A percentile compares a stretch with the other conserved stretches of the same genome.
Conservation (phyloP, 75 land plant species). For the Selaginella tamariscina region DNA sequence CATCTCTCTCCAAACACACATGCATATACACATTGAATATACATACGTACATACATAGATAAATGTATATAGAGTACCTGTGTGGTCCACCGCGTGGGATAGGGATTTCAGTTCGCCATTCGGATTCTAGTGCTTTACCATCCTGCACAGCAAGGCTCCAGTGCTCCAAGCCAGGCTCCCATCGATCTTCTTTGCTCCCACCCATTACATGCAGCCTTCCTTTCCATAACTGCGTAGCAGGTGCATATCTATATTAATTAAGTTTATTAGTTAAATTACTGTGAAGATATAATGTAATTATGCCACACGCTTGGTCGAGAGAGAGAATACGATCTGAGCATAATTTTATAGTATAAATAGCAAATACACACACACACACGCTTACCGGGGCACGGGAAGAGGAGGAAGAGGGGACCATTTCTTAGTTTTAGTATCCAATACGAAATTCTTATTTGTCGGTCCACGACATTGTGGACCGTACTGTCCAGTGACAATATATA, state of each 20-base stretch:
- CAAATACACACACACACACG: no score
- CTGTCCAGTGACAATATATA: conserved; percentile 78
- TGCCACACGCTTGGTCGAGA: neutral
- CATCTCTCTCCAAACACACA: no score
- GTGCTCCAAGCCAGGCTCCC: conserved; percentile 76
- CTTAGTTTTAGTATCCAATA: conserved; percentile 67
- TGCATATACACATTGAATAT: no score
- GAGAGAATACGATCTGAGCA: no score
- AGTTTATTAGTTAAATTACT: neutral
- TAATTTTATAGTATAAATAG: no score
- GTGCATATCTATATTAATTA: conserved; percentile 66
- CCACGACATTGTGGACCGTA: conserved; percentile 94
- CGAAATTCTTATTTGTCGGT: conserved; percentile 59
- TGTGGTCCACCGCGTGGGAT: conserved; percentile 98
- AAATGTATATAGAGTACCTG: conserved; percentile 31
- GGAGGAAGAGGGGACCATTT: conserved; percentile 55
- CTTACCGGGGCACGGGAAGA: conserved; percentile 76
- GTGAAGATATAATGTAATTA: neutral
- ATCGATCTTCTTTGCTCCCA: conserved; percentile 88
- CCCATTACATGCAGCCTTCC: conserved; percentile 99
- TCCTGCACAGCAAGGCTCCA: conserved; percentile 90
- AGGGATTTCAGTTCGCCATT: conserved; percentile 68
- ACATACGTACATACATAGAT: no score
- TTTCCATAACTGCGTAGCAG: conserved; percentile 94
- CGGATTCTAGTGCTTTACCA: conserved; percentile 70